Conservation (phyloP, 2,329 filamentous ascomycete genomes). For the Aspergillus sp. region DNA sequence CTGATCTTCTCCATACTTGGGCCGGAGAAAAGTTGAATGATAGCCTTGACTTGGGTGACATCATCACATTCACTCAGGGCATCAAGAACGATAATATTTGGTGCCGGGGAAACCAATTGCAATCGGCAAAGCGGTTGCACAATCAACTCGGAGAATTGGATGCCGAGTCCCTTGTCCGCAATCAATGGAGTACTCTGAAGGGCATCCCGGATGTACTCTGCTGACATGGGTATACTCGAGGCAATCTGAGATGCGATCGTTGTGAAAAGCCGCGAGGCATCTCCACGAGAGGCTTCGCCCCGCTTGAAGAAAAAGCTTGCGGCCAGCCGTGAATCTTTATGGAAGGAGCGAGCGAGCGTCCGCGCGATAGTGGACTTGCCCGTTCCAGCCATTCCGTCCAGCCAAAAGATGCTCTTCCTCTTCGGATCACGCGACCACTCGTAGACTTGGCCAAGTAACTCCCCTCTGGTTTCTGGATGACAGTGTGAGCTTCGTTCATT, state of each 20-base stretch:
- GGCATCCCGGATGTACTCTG: too few species aligned
- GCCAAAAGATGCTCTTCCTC: background rate
- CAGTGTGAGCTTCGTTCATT: too few species aligned
- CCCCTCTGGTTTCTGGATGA: too few species aligned
- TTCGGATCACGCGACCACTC: background rate
- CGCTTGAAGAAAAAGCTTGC: slow-evolving; percentile 3
- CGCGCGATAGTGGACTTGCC: background rate
- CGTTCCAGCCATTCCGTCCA: background rate
- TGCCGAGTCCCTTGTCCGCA: background rate
- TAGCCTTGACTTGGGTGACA: background rate
- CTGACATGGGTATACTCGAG: too few species aligned
- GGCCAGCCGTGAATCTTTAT: background rate
- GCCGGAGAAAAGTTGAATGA: background rate
- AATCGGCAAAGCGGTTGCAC: background rate
- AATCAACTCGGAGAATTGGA: background rate
- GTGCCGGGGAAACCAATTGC: background rate
- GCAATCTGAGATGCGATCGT: too few species aligned
- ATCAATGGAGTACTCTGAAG: too few species aligned
- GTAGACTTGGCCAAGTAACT: background rate
- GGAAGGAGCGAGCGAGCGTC: background rate
- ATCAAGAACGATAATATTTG: background rate
- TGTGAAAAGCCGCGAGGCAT: background rate
- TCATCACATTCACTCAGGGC: background rate
- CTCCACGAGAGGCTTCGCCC: background rate
- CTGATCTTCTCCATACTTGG: too few species aligned